phyloP scores from a whole-genome alignment of 2,329 filamentous ascomycete genomes.

The Knufia fluminis region DNA sequence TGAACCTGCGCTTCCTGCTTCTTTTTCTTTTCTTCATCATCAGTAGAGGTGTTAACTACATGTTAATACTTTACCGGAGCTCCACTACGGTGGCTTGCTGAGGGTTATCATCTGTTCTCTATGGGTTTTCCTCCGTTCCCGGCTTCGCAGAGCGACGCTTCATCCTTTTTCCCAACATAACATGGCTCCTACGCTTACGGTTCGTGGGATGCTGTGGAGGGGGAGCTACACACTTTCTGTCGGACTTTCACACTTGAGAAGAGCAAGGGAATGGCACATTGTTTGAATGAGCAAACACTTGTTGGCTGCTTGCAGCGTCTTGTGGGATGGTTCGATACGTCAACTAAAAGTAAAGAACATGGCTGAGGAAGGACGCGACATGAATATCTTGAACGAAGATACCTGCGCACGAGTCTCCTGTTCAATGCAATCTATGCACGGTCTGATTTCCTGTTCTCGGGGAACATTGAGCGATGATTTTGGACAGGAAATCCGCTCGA shows the following conservation, averaged over 20 bases:
- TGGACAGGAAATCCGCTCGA: too few species aligned
- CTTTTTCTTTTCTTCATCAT: slow-evolving; percentile 38
- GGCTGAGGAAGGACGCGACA: too few species aligned
- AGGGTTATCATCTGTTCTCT: slow-evolving; percentile 39
- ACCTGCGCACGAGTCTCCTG: too few species aligned
- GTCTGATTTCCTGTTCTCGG: too few species aligned
- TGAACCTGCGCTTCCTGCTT: slow-evolving; percentile 25
- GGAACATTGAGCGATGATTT: too few species aligned
- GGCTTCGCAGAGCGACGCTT: slow-evolving; percentile 35
- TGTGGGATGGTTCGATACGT: slow-evolving; percentile 5
- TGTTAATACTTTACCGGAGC: slow-evolving; percentile 41
- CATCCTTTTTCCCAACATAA: slow-evolving; percentile 37
- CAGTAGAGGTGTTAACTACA: slow-evolving; percentile 44
- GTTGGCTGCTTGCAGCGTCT: slow-evolving; percentile 8
- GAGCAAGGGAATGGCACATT: neutral
- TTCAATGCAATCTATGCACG: too few species aligned
- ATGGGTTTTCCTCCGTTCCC: slow-evolving; percentile 44
- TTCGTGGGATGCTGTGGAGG: slow-evolving; percentile 41
- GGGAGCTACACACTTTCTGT: slow-evolving; percentile 30
- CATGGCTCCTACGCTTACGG: slow-evolving; percentile 33
- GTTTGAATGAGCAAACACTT: neutral
- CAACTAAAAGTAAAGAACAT: too few species aligned
- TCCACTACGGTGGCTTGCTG: slow-evolving; percentile 41
- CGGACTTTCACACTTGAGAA: slow-evolving; percentile 8
- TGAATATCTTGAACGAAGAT: too few species aligned